phyloP scores from a whole-genome alignment of 208 protist species.

The Trypanosoma platydactyli region DNA sequence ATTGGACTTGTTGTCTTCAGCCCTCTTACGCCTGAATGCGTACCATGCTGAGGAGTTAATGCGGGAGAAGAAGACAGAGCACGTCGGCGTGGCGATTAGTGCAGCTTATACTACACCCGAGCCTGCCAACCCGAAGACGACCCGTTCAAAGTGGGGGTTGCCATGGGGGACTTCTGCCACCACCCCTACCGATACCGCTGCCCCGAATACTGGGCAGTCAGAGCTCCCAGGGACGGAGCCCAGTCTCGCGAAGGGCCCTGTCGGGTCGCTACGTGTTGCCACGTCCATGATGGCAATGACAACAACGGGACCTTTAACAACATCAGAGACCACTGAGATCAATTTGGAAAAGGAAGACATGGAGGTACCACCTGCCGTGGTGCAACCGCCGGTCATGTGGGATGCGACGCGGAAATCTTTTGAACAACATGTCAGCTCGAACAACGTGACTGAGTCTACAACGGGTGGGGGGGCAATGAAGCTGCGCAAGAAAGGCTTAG shows the following conservation, averaged over 20 bases:
- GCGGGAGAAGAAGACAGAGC: not conserved
- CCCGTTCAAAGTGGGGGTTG: conserved; percentile 8
- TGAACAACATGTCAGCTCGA: not conserved
- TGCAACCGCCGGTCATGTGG: not conserved
- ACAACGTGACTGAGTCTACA: not conserved
- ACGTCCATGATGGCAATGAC: not conserved
- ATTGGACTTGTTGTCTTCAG: conserved; percentile 37
- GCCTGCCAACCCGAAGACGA: not conserved
- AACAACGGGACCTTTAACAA: not conserved
- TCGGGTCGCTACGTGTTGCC: not conserved
- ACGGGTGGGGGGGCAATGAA: conserved; percentile 41
- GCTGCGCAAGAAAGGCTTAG: conserved; percentile 57
- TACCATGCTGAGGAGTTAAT: conserved; percentile 6
- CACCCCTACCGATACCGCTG: not conserved
- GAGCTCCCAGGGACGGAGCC: conserved; percentile 21
- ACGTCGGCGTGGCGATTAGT: not conserved
- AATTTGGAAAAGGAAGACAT: conserved; percentile 9
- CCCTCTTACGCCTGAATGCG: conserved; percentile 18
- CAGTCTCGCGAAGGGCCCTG: not conserved
- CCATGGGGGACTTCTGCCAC: not conserved
- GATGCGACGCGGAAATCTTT: not conserved
- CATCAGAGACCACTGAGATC: conserved; percentile 15
- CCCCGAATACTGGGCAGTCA: not conserved
- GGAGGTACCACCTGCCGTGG: conserved; percentile 10
- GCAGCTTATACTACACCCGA: not conserved